Conservation (phyloP, 176 grass and related monocot genomes). For the Musa acuminata region DNA sequence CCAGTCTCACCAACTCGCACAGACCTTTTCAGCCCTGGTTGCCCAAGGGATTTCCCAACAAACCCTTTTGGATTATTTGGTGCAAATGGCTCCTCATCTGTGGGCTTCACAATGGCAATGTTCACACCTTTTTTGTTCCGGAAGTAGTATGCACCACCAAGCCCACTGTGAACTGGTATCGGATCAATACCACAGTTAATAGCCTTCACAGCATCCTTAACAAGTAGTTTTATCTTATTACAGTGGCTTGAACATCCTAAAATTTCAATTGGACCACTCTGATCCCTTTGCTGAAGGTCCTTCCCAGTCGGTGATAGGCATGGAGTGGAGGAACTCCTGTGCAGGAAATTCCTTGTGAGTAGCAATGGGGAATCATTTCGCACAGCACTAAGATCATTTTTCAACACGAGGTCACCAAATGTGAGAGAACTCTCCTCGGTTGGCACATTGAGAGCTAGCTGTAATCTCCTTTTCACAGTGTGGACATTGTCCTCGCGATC, state of each 20-base stretch:
- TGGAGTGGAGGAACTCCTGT: constrained; percentile 66
- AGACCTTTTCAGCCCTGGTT: constrained; percentile 67
- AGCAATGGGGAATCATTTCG: constrained; percentile 56
- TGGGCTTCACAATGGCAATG: constrained; percentile 70
- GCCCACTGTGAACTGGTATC: constrained; percentile 40
- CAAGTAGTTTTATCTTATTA: constrained; percentile 37
- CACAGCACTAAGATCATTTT: constrained; percentile 64
- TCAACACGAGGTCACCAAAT: constrained; percentile 51
- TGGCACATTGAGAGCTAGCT: constrained; percentile 55
- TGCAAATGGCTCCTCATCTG: constrained; percentile 74
- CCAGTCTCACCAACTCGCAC: constrained; percentile 67
- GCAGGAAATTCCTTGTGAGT: constrained; percentile 54
- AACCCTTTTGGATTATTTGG: constrained; percentile 86
- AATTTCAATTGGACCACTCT: constrained; percentile 42
- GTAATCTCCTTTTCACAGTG: constrained; percentile 62
- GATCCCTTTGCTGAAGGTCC: constrained; percentile 46
- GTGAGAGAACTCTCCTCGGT: constrained; percentile 60
- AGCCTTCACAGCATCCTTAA: constrained; percentile 58
- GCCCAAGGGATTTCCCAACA: constrained; percentile 57
- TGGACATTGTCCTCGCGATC: constrained; percentile 59
- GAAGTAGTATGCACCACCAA: constrained; percentile 76
- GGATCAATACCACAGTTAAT: constrained; percentile 56
- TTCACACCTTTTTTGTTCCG: constrained; percentile 54
- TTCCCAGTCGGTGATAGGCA: constrained; percentile 52
- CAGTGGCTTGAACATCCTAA: constrained; percentile 43